Evolutionary conservation across 2,329 filamentous ascomycete genomes (phyloP).

Genomic region (Calonectria hawksworthii): DNA sequence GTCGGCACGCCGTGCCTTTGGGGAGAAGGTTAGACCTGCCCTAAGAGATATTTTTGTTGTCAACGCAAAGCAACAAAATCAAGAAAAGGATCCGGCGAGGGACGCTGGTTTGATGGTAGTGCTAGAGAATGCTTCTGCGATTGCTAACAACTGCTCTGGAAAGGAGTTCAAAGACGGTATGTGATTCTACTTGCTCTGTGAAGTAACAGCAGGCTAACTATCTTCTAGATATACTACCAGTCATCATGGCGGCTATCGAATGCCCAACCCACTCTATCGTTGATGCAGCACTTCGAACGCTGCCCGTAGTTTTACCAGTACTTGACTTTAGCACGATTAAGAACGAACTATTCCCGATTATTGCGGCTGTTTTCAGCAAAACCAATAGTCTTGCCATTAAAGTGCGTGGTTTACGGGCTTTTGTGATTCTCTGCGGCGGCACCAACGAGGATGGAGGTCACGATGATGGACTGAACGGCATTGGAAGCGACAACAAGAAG

Average conservation of each 20-base stretch:
- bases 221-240: slow-evolving; percentile 82
- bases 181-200: slow-evolving; percentile 44
- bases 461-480: slow-evolving; percentile 82
- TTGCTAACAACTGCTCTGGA: slow-evolving; percentile 85
- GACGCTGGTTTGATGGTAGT: slow-evolving; percentile 94
- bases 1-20: slow-evolving; percentile 82
- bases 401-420: slow-evolving; percentile 90
- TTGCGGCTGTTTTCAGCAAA: slow-evolving; percentile 90
- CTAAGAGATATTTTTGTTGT: slow-evolving; percentile 86
- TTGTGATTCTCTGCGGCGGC: slow-evolving; percentile 90
- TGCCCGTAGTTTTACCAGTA: slow-evolving; percentile 86
- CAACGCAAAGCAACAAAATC: slow-evolving; percentile 66
- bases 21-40: slow-evolving; percentile 87
- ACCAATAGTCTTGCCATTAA: slow-evolving; percentile 97
- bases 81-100: slow-evolving; percentile 84
- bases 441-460: slow-evolving; percentile 63
- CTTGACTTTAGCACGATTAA: slow-evolving; percentile 98
- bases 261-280: slow-evolving; percentile 91
- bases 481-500: slow-evolving; percentile 72
- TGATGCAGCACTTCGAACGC: slow-evolving; percentile 83
- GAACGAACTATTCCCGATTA: slow-evolving; percentile 94
- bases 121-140: slow-evolving; percentile 83
- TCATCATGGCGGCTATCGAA: slow-evolving; percentile 86
- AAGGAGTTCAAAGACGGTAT: slow-evolving; percentile 95
- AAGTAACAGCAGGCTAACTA: slow-evolving; percentile 10